These are phyloP conservation scores for Cetraspora pellucida DNA, from an alignment of 192 early-diverging fungal genomes.

Conservation along the genomic window DNA sequence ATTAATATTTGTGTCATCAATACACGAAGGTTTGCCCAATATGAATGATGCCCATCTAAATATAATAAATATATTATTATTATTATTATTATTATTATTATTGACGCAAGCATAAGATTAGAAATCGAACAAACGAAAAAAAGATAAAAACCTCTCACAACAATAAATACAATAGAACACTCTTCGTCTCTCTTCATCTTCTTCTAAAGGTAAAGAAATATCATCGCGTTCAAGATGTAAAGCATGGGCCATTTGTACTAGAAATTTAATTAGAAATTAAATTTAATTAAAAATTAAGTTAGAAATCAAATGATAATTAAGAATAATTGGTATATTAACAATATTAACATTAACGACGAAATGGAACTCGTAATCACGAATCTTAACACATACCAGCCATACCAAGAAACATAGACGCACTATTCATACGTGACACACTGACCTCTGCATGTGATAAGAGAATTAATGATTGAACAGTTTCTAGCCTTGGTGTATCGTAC, in stretches of 20 bases:
- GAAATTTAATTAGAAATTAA: not conserved
- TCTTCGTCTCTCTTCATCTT: constrained; percentile 29
- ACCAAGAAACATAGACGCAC: constrained; percentile 22
- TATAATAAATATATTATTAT: not conserved
- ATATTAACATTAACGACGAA: not conserved
- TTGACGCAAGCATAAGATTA: too few relatives aligned
- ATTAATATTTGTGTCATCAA: constrained; percentile 17
- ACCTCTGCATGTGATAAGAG: constrained; percentile 4
- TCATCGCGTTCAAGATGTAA: constrained; percentile 10
- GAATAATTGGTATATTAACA: not conserved
- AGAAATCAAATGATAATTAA: too few relatives aligned
- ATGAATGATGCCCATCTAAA: constrained; percentile 21
- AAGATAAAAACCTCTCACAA: constrained; percentile 11
- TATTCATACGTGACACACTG: constrained; percentile 17
- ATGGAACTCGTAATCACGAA: not conserved
- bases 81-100: not conserved
- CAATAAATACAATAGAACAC: constrained; percentile 35
- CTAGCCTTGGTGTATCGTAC: constrained; percentile 21
- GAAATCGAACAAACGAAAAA: too few relatives aligned
- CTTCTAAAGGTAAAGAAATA: not conserved
- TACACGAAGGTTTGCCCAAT: constrained; percentile 16
- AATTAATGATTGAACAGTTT: constrained; percentile 34
- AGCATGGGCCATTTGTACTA: constrained; percentile 31
- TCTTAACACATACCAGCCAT: constrained; percentile 30
- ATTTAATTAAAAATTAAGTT: not conserved